Percentiles rank a stretch among this genome's conserved stretches.
These are phyloP conservation scores for Botrytis byssoidea DNA, from an alignment of 2,329 filamentous ascomycete genomes.

Conservation along the genomic window DNA sequence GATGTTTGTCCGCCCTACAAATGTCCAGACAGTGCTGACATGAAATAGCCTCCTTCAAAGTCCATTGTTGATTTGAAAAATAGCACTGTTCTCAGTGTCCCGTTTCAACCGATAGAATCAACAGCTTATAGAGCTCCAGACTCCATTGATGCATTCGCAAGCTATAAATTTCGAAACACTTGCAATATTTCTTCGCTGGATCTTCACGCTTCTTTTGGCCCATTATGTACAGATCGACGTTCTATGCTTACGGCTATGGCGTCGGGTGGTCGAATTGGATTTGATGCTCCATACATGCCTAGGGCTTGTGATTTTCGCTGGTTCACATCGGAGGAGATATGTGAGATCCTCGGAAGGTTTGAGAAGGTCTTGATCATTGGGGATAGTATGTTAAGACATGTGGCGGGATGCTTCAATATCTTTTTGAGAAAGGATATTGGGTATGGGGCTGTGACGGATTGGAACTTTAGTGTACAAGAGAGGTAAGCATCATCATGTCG, in stretches of 20 bases:
- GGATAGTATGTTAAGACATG: constrained; percentile 50
- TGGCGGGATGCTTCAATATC: constrained; percentile 49
- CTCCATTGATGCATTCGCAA: constrained; percentile 42
- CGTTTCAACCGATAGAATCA: constrained; percentile 28
- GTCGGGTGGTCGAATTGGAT: constrained; percentile 46
- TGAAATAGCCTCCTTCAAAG: neutral
- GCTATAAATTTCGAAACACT: constrained; percentile 45
- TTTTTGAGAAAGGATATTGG: constrained; percentile 47
- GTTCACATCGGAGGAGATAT: constrained; percentile 48
- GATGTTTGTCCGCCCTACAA: neutral
- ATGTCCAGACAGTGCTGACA: neutral
- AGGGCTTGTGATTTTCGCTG: constrained; percentile 49
- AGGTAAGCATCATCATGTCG: constrained; percentile 26
- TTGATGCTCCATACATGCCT: constrained; percentile 47
- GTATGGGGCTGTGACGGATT: constrained; percentile 50
- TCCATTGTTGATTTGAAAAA: constrained; percentile 16
- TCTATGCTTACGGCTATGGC: constrained; percentile 41
- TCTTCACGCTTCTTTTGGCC: constrained; percentile 41
- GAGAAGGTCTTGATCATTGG: constrained; percentile 49
- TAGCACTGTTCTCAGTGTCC: constrained; percentile 16
- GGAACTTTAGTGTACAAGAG: constrained; percentile 48
- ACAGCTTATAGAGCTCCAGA: constrained; percentile 25
- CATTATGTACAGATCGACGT: constrained; percentile 41
- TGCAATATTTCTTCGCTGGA: constrained; percentile 48
- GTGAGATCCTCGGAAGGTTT: constrained; percentile 46